Conservation (phyloP, 305 asterid species). For the Striga hermonthica region DNA sequence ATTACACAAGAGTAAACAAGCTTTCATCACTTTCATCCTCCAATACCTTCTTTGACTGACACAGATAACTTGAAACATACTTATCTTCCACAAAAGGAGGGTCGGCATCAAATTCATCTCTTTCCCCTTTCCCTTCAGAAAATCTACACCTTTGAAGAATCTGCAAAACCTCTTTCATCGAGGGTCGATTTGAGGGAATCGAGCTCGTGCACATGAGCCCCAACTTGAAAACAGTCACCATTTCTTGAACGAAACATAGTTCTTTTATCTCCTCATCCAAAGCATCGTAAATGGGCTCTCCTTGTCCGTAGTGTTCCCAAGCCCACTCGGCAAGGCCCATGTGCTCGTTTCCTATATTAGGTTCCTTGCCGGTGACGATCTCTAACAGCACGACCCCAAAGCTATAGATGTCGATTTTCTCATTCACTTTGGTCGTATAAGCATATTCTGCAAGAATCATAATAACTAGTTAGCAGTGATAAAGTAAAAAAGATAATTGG, state of each 20-base stretch:
- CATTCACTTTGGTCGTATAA: constrained; percentile 68
- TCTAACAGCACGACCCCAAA: constrained; percentile 85
- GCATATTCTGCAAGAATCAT: constrained; percentile 66
- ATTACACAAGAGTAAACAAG: not conserved
- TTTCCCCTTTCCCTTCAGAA: constrained; percentile 28
- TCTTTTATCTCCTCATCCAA: constrained; percentile 56
- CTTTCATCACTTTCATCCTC: not conserved
- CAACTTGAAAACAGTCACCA: constrained; percentile 51
- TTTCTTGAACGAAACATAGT: constrained; percentile 45
- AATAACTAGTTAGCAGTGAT: not conserved
- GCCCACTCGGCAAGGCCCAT: constrained; percentile 92
- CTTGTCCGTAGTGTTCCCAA: constrained; percentile 67
- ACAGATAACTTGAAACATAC: not conserved
- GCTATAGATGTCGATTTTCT: constrained; percentile 81
- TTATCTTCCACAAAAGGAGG: constrained; percentile 33
- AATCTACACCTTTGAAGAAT: constrained; percentile 48
- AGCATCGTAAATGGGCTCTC: constrained; percentile 35
- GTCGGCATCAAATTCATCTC: constrained; percentile 40
- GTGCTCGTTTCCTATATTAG: constrained; percentile 64
- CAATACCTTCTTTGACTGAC: not conserved
- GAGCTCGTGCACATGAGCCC: constrained; percentile 80
- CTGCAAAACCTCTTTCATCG: constrained; percentile 77
- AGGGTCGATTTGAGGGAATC: constrained; percentile 64
- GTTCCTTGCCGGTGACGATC: constrained; percentile 73
- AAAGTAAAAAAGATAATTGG: not conserved